These are phyloP conservation scores for Boletus pseudopeckii DNA, from an alignment of 768 basidiomycete genomes.

Conservation along the genomic window DNA sequence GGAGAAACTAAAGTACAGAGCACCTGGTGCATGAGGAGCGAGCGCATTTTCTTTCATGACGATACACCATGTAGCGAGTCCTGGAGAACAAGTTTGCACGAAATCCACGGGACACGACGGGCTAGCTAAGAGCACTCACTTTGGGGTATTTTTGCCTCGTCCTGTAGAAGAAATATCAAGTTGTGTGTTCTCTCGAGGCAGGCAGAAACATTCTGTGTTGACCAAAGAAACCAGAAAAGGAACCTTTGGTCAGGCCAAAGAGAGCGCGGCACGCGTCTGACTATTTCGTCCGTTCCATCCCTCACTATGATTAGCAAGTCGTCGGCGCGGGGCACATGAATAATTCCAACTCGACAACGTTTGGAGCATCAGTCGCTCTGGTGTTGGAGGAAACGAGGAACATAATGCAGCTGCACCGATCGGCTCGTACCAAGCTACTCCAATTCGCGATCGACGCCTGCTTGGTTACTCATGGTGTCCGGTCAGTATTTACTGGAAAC, in stretches of 20 bases:
- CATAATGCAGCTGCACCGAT: conserved; percentile 8
- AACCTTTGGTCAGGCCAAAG: too few species aligned
- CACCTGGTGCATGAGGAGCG: conserved; percentile 47
- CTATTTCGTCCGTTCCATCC: background rate
- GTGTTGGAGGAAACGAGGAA: conserved; percentile 13
- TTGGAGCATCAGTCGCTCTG: conserved; percentile 18
- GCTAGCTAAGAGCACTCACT: too few species aligned
- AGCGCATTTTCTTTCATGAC: background rate
- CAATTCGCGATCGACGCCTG: conserved; percentile 40
- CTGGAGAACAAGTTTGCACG: too few species aligned
- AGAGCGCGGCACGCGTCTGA: background rate
- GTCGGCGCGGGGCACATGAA: conserved; percentile 2
- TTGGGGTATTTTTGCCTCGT: too few species aligned
- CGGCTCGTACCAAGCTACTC: conserved; percentile 10
- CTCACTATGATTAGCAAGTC: too few species aligned
- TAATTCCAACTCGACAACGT: background rate
- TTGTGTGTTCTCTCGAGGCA: background rate
- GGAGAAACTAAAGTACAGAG: conserved; percentile 51
- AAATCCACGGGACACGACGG: too few species aligned
- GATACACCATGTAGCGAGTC: too few species aligned
- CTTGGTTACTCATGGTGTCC: conserved; percentile 40
- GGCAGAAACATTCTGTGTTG: background rate
- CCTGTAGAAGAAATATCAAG: background rate
- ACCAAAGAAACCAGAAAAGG: too few species aligned
- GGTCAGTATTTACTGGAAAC: conserved; percentile 30